These are phyloP conservation scores for Neopestalotiopsis sp. DNA, from an alignment of 2,329 filamentous ascomycete species.

Conservation along the genomic window DNA sequence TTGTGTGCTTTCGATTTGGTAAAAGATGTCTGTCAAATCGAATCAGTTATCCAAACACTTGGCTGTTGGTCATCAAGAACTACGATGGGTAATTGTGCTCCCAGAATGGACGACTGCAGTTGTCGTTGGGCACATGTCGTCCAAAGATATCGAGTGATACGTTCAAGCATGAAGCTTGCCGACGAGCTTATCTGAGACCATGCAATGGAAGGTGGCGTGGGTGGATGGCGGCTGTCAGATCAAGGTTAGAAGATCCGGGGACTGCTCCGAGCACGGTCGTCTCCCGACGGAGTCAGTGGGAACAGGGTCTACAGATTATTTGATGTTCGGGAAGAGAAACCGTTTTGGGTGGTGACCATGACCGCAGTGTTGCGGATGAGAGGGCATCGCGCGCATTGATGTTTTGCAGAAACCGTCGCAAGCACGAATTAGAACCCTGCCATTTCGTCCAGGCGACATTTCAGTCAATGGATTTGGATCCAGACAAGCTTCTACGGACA, in stretches of 20 bases:
- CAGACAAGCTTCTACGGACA: background rate
- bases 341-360: background rate
- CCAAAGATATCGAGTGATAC: background rate
- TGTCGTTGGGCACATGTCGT: background rate
- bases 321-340: background rate
- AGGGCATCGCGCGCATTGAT: background rate
- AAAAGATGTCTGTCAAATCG: background rate
- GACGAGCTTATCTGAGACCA: background rate
- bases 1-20: background rate
- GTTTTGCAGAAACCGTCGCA: background rate
- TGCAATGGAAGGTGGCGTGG: background rate
- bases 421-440: background rate
- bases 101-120: background rate
- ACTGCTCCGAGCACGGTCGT: slow-evolving; percentile 1
- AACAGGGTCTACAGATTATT: background rate
- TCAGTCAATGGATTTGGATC: background rate
- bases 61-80: background rate
- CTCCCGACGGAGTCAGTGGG: slow-evolving; percentile 1
- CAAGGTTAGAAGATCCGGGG: slow-evolving; percentile 7
- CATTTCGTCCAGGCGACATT: background rate
- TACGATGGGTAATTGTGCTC: too few species aligned
- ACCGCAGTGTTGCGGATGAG: background rate
- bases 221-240: slow-evolving; percentile 3
- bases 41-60: background rate
- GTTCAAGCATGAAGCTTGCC: slow-evolving; percentile 3